Evolutionary conservation across 2,329 filamentous ascomycete genomes (phyloP).

Genomic region (Trichoderma cornu-damae): DNA sequence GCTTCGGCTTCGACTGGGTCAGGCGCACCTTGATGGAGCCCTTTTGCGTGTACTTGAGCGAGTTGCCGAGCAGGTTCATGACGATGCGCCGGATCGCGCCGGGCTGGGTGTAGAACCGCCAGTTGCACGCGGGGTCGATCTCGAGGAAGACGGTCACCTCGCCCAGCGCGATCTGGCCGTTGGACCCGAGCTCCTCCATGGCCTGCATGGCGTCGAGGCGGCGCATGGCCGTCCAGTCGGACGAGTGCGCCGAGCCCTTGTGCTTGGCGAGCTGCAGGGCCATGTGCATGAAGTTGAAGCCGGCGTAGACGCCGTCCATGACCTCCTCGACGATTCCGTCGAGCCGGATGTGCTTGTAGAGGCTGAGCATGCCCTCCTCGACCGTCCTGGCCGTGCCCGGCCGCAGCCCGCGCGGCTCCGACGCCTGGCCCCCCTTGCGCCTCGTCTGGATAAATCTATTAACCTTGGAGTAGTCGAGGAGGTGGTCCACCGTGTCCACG

Average conservation of each 20-base stretch:
- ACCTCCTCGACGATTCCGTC: conserved; percentile 43
- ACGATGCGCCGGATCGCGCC: conserved; percentile 50
- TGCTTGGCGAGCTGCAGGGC: conserved; percentile 25
- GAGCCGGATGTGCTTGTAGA: conserved; percentile 31
- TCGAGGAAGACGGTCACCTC: conserved; percentile 29
- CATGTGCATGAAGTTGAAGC: conserved; percentile 37
- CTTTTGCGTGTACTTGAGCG: conserved; percentile 53
- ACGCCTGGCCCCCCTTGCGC: not conserved
- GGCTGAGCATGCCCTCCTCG: conserved; percentile 22
- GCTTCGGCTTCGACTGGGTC: conserved; percentile 20
- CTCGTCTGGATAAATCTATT: conserved; percentile 33
- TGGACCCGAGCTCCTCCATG: conserved; percentile 23
- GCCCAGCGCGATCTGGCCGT: conserved; percentile 21
- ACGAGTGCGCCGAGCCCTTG: conserved; percentile 5
- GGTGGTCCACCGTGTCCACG: conserved; percentile 50
- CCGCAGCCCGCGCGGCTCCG: conserved; percentile 5
- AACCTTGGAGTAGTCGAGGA: conserved; percentile 53
- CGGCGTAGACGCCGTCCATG: conserved; percentile 44
- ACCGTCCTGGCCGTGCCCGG: conserved; percentile 8
- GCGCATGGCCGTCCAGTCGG: conserved; percentile 22
- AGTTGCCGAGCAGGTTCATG: conserved; percentile 60
- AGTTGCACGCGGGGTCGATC: conserved; percentile 41
- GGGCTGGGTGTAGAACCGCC: conserved; percentile 51
- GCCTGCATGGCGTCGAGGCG: conserved; percentile 41
- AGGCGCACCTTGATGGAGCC: conserved; percentile 32